phyloP scores from a whole-genome alignment of 768 basidiomycete genomes.

The Pholiota molesta region DNA sequence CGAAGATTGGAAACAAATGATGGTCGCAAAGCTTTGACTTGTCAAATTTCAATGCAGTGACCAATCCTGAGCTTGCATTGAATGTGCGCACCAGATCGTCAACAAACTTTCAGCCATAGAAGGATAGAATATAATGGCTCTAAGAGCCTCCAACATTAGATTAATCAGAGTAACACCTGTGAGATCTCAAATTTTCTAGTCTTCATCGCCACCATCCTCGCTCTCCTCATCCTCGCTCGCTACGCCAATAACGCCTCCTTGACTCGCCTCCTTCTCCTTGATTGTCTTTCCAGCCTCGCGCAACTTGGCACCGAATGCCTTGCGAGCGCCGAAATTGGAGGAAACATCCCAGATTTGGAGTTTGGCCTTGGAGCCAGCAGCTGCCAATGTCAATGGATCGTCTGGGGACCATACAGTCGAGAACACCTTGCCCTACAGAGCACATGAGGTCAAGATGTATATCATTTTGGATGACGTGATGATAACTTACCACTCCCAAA shows the following conservation, averaged over 20 bases:
- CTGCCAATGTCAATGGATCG: conserved; percentile 90
- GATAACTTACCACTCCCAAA: conserved; percentile 77
- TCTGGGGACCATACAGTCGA: conserved; percentile 91
- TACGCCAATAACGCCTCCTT: conserved; percentile 72
- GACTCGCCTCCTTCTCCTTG: conserved; percentile 58
- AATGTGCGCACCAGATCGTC: too few species aligned
- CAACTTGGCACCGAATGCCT: conserved; percentile 81
- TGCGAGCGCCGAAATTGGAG: conserved; percentile 79
- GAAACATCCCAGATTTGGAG: conserved; percentile 96
- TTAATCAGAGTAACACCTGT: too few species aligned
- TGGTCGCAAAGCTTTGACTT: background rate
- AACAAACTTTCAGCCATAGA: too few species aligned
- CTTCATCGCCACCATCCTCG: conserved; percentile 45
- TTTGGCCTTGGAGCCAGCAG: conserved; percentile 92
- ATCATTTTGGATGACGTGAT: background rate
- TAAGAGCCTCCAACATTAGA: too few species aligned
- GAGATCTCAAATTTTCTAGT: conserved; percentile 2
- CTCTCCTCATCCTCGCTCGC: conserved; percentile 72
- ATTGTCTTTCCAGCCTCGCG: conserved; percentile 69
- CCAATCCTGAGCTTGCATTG: too few species aligned
- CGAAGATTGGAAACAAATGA: conserved; percentile 5
- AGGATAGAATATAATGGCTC: too few species aligned
- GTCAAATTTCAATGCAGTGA: too few species aligned
- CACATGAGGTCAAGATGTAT: background rate
- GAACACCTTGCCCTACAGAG: conserved; percentile 90